phyloP scores from a whole-genome alignment of 768 basidiomycete genomes.

The Leccinum imitatum region DNA sequence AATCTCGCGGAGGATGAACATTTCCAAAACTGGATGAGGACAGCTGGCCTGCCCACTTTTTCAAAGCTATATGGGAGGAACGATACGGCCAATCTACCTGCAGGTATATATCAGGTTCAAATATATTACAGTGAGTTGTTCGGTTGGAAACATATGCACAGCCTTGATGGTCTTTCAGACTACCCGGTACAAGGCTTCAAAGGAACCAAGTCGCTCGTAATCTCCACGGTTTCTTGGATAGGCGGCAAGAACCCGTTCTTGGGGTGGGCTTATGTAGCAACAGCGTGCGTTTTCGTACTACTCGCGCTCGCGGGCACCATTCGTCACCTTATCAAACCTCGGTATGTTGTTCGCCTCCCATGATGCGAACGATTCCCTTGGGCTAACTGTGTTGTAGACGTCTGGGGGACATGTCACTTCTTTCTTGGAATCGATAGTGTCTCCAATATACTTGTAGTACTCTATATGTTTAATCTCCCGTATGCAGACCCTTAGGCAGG shows the following conservation, averaged over 20 bases:
- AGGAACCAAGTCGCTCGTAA: slow-evolving; percentile 95
- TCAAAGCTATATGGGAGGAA: slow-evolving; percentile 94
- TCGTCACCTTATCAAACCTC: slow-evolving; percentile 89
- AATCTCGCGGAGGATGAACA: slow-evolving; percentile 78
- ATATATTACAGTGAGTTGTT: slow-evolving; percentile 69
- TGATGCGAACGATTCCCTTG: not conserved
- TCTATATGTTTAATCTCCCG: slow-evolving; percentile 11
- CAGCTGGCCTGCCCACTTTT: slow-evolving; percentile 95
- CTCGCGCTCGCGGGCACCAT: slow-evolving; percentile 88
- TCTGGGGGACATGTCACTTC: slow-evolving; percentile 80
- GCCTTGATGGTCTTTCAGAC: slow-evolving; percentile 49
- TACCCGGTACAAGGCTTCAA: slow-evolving; percentile 89
- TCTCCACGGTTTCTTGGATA: slow-evolving; percentile 98
- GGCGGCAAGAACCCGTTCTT: slow-evolving; percentile 98
- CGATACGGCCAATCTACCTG: slow-evolving; percentile 66
- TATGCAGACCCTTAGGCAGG: too few species aligned
- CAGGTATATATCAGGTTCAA: slow-evolving; percentile 73
- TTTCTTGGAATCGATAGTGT: slow-evolving; percentile 74
- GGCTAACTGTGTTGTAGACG: slow-evolving; percentile 47
- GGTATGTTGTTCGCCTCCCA: slow-evolving; percentile 45
- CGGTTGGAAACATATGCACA: not conserved
- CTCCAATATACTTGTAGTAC: slow-evolving; percentile 10
- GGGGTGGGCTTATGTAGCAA: slow-evolving; percentile 96
- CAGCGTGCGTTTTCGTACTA: slow-evolving; percentile 82
- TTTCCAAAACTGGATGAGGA: slow-evolving; percentile 99